Base-by-base conservation (phyloP, 2,329 filamentous ascomycete genomes). In the Fusarium floridanum region DNA sequence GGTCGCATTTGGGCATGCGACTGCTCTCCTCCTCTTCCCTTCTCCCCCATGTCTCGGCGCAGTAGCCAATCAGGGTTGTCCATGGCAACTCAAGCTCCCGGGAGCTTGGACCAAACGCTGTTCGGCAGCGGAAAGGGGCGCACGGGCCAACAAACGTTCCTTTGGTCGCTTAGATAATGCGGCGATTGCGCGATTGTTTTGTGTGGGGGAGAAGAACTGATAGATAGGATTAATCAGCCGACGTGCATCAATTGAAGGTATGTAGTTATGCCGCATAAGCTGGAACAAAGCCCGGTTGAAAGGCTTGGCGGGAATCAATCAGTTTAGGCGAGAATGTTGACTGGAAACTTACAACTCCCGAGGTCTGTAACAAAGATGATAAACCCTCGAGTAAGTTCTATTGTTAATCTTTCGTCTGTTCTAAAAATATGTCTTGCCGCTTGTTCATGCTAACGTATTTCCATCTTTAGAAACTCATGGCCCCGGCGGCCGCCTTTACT, bases 401-500 rank as follows among this genome's bases (percentile, higher is more conserved):
- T 12, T 48, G 41, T 2, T 27, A 10, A 9, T 17, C n/a, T 14
- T 12, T 12, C 17, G 6, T 17, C 11, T 24, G 6, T 57, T 24
- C 8, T 16, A 4, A 24, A 57, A 16, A 34, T 6, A 16, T 14
- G 1, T 6, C 2, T 37, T 36, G 0, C 17, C 14, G 32, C 27
- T 45, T 20, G 4, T 9, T 6, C 1, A 24, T 29, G 20, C 73
- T 79, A 14, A 79, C 20, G 0, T 20, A 50, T 22, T 27, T 20
- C 43, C 22, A 4, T 14, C 22, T 41, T 14, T 55, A 87, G 85
- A 85, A 81, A 41, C 81, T 89, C 66, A 85, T 86, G 68, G 86
- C 86, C 63, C 88, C 88, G 10, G 79, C 86, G 24, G 88, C 88
- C 20, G 88, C 88, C 43, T 88, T 88, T 70, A 86, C 86, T 20